These are phyloP conservation scores for Testicularia cyperi DNA, from an alignment of 1,284 basidiomycete genomes.

Conservation along the genomic window DNA sequence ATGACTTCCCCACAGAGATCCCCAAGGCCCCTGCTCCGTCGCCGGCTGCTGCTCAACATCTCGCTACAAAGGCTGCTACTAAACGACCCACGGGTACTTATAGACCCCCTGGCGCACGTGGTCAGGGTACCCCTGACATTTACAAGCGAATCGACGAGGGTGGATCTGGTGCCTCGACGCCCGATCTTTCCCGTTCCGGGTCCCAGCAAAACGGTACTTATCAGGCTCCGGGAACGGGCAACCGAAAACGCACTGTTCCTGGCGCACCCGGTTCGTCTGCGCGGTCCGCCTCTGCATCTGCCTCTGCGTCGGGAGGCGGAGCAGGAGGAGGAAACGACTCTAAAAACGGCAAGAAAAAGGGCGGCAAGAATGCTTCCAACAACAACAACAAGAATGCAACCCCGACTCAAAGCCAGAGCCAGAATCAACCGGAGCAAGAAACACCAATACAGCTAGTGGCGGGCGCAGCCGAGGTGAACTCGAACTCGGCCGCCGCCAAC, in stretches of 20 bases:
- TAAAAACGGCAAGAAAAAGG: constrained; percentile 34
- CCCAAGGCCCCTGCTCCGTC: constrained; percentile 75
- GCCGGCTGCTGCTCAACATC: constrained; percentile 64
- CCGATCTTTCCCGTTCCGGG: constrained; percentile 16
- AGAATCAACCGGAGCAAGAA: constrained; percentile 2
- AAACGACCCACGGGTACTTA: constrained; percentile 60
- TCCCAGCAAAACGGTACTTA: constrained; percentile 33
- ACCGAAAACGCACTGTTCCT: constrained; percentile 37
- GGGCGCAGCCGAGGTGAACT: constrained; percentile 44
- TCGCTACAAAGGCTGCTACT: constrained; percentile 53
- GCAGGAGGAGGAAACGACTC: no score
- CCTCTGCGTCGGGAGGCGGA: background rate
- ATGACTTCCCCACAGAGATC: constrained; percentile 73
- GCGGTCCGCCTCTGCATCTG: constrained; percentile 4
- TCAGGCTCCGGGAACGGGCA: constrained; percentile 34
- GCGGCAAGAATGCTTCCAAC: constrained; percentile 29
- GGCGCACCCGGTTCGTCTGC: constrained; percentile 36
- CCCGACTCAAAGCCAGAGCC: background rate
- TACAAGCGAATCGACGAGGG: constrained; percentile 88
- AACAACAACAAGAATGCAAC: background rate
- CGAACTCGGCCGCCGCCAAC: constrained; percentile 31
- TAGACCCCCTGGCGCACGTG: constrained; percentile 70
- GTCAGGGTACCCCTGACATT: constrained; percentile 76
- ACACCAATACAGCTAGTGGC: constrained; percentile 8
- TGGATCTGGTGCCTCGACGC: constrained; percentile 31